Base-by-base conservation (phyloP, 768 basidiomycete species). In the Auricularia cornea region DNA sequence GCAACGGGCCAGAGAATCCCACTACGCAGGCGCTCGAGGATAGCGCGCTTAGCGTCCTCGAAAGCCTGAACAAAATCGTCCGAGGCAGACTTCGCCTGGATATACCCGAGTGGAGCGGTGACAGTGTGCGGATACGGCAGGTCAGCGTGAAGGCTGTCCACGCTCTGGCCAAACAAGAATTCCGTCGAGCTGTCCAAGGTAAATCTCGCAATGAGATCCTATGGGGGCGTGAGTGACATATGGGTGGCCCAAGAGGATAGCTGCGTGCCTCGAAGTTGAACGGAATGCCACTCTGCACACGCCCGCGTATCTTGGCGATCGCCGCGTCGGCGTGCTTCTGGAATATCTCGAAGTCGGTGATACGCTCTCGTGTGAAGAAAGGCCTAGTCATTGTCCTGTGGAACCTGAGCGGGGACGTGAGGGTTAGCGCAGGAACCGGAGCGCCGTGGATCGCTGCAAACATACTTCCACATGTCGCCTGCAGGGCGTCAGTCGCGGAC, bases 331-430 rank as follows among this genome's bases (percentile, higher is more conserved):
- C 44, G 44, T 48, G 44, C 20, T 18, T 11, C 23, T 20, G 20
- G 20, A 48, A 48, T 10, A 48, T 48, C 44, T 48, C 44, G 20
- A 48, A 48, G 20, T 48, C 44, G 12, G 44, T 48, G 20, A 48
- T 30, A 10, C 57, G 57, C 57, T 59, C 57, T 16, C 57, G 48
- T n/a, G 32, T 59, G 32, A n/a, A 18, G 28, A 48, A 33, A 6
- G 56, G 32, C 28, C 30, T 38, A 16, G 84, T 83, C 71, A 85
- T 85, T 5, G 79, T 80, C n/a, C 85, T 81, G 66, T 86, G 84
- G 67, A 86, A 86, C 68, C 81, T 82, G 70, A 3, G 5, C 23
- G 40, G 20, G 40, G 8, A 70, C 20, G 20, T 48, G 12, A 48
- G 23, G 11, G 5, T 48, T 18, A 51, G 23, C 29, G 12, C 41